Evolutionary conservation across 805 yeast species (phyloP), one percentile per base, ranked within the genome.

Genomic region (Yarrowia sp.): DNA sequence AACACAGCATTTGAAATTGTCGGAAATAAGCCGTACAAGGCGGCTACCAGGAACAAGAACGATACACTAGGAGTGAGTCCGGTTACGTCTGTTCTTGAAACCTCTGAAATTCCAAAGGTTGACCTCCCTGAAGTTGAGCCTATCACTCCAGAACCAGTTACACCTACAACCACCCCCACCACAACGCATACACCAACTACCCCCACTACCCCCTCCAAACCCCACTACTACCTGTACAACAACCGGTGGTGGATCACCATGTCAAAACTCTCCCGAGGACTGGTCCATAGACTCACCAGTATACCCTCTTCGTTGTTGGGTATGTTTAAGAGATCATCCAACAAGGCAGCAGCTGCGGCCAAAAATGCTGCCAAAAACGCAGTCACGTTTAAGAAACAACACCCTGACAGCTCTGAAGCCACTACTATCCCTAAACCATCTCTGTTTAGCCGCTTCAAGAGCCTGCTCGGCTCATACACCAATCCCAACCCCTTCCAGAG

Each of bases 161-260:
- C n/a, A n/a, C n/a, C n/a, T n/a, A 7, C 41, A n/a, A 1, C n/a
- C 17, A 38, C 14, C 17, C 3, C 41, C 14, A 8, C 14, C 9
- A n/a, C 14, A 38, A 38, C 42, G 5, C 42, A 38, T 38, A 10
- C 6, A 17, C 7, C 13, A 18, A 22, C 3, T 3, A 22, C 28
- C 2, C 8, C 48, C 10, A 14, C 51, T 14, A 22, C 36, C 8
- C 39, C 38, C 32, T 5, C 57, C 17, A 18, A 17, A 22, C 61
- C 61, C n/a, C 45, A 55, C 31, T 55, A 55, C 39, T 55, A 55
- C 47, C 47, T 55, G 13, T 55, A 55, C 47, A 55, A 55, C 38
- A 55, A 55, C 61, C 13, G 61, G 15, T 55, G 61, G 61, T 55
- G 61, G 61, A 55, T 55, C 28, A 31, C 47, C 28, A 55, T 41